Percentiles rank a stretch among this genome's conserved stretches.
phyloP scores from a whole-genome alignment of 805 yeast genomes.

The Metschnikowia baotianmanensis region DNA sequence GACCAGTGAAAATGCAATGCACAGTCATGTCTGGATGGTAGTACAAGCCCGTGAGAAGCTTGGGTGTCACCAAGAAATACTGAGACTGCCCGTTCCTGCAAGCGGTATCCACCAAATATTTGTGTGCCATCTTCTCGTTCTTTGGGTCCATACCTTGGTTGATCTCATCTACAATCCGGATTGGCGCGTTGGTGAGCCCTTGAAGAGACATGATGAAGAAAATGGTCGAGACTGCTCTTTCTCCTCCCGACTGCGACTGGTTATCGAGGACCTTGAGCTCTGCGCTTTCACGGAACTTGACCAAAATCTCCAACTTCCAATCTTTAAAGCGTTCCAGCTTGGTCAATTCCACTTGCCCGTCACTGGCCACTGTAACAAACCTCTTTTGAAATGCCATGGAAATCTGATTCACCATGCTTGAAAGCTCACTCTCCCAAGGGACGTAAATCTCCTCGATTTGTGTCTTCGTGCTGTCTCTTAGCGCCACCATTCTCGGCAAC shows the following conservation, averaged over 20 bases:
- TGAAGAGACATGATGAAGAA: conserved; percentile 88
- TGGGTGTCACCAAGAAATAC: conserved; percentile 91
- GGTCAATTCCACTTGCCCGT: conserved; percentile 72
- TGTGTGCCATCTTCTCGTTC: conserved; percentile 85
- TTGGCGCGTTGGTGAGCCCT: conserved; percentile 83
- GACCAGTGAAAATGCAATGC: conserved; percentile 66
- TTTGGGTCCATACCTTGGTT: conserved; percentile 98
- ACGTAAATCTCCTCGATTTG: conserved; percentile 38
- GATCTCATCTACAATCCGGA: conserved; percentile 94
- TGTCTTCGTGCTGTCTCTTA: conserved; percentile 27
- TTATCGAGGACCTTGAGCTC: conserved; percentile 70
- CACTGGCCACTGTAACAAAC: conserved; percentile 76
- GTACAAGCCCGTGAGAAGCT: conserved; percentile 71
- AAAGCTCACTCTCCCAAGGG: conserved; percentile 64
- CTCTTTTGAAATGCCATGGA: conserved; percentile 63
- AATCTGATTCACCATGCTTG: conserved; percentile 50
- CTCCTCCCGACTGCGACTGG: conserved; percentile 97
- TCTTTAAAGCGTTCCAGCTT: conserved; percentile 54
- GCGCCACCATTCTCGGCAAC: conserved; percentile 35
- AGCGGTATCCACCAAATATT: conserved; percentile 80
- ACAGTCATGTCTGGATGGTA: conserved; percentile 80
- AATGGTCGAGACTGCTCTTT: conserved; percentile 92
- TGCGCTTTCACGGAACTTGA: conserved; percentile 78
- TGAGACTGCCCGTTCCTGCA: conserved; percentile 63
- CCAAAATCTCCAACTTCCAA: conserved; percentile 84